Conservation (phyloP, 148 eudicot genomes). For the Rhododendron ferrugineum region DNA sequence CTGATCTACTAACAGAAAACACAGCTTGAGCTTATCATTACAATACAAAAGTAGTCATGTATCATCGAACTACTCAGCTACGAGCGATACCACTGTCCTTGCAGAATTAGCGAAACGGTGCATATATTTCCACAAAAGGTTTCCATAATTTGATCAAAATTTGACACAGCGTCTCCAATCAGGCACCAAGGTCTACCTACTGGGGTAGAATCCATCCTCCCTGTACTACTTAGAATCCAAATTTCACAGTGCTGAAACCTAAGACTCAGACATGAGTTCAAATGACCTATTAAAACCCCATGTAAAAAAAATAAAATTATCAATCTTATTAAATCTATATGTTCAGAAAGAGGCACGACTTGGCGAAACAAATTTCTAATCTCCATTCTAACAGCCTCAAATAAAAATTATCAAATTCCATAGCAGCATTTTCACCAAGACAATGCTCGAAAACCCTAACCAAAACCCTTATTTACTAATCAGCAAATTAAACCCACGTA, state of each 20-base stretch:
- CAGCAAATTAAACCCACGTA: background rate
- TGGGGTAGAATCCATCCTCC: background rate
- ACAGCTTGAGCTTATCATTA: background rate
- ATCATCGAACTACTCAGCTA: background rate
- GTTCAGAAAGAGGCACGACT: background rate
- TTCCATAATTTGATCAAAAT: background rate
- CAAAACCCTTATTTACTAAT: background rate
- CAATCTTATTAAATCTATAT: background rate
- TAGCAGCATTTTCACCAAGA: background rate
- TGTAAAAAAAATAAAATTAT: background rate
- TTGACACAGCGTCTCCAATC: background rate
- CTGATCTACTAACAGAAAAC: background rate
- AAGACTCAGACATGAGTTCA: background rate
- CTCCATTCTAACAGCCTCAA: background rate
- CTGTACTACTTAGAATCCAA: background rate
- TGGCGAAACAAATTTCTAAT: background rate
- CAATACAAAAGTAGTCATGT: background rate
- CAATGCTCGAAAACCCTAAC: conserved; percentile 1
- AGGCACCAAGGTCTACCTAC: background rate
- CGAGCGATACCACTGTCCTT: background rate
- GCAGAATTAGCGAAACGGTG: background rate
- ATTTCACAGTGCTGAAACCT: background rate
- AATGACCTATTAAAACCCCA: background rate
- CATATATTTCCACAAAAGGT: background rate
- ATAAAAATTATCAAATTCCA: background rate